phyloP scores from a whole-genome alignment of 345 rosid genomes.

The Euphorbia tirucalli region DNA sequence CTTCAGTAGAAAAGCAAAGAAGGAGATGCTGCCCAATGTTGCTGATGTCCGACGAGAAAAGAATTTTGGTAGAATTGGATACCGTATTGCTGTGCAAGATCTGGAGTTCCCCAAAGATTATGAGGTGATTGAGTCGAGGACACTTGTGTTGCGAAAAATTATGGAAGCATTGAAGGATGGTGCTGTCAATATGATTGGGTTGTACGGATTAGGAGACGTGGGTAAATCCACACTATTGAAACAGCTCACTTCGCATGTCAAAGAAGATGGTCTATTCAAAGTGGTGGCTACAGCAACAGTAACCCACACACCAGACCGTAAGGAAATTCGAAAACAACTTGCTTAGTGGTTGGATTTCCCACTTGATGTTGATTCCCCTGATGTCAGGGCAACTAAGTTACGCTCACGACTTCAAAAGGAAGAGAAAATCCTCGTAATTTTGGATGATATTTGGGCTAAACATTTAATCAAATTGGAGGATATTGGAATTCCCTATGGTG shows the following conservation, averaged over 20 bases:
- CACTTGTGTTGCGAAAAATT: no score
- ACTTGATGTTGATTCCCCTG: not conserved
- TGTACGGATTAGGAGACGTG: constrained; percentile 6
- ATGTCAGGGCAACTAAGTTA: not conserved
- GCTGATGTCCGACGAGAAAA: no score
- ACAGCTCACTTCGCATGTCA: not conserved
- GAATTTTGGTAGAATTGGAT: no score
- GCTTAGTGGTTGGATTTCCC: constrained; percentile 8
- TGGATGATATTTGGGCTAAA: constrained; percentile 8
- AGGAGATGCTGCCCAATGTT: not conserved
- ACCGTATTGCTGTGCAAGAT: no score
- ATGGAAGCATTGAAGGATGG: not conserved
- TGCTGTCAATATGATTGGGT: not conserved
- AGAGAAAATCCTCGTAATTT: constrained; percentile 4
- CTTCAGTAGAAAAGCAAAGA: not conserved
- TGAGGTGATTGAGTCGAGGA: no score
- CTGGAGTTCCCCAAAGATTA: no score
- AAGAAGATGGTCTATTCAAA: not conserved
- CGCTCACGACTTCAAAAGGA: not conserved
- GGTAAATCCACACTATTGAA: constrained; percentile 18
- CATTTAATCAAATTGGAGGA: constrained; percentile 1
- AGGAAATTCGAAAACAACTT: constrained; percentile 1
- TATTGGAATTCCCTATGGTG: no score
- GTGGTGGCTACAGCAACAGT: constrained; percentile 8
- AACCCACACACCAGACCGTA: not conserved